These are phyloP conservation scores for Leccinum longicurvipes DNA, from an alignment of 768 basidiomycete species.

Conservation along the genomic window DNA sequence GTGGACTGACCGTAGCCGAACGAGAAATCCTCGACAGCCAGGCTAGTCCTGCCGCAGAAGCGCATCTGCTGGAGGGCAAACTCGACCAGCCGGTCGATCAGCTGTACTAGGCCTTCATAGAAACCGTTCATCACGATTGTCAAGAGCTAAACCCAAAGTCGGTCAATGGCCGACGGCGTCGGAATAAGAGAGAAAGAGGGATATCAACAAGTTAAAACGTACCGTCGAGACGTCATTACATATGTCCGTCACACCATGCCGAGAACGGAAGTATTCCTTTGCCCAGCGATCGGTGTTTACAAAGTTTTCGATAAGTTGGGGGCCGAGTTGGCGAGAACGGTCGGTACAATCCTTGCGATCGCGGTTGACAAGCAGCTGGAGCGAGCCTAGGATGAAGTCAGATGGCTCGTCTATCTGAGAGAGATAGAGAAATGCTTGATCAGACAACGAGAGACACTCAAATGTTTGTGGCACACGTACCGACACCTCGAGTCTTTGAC, in stretches of 20 bases:
- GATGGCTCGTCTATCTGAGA: conserved; percentile 24
- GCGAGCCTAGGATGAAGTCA: conserved; percentile 22
- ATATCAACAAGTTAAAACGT: neutral
- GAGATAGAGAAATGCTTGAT: neutral
- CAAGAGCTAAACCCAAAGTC: conserved; percentile 17
- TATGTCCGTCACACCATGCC: conserved; percentile 9
- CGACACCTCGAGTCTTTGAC: conserved; percentile 23
- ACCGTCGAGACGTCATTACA: conserved; percentile 22
- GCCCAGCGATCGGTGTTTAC: conserved; percentile 26
- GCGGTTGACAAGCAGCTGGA: conserved; percentile 31
- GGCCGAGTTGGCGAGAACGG: conserved; percentile 22
- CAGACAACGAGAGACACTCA: neutral
- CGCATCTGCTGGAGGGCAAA: conserved; percentile 26
- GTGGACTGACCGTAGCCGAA: conserved; percentile 28
- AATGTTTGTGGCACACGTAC: conserved; percentile 6
- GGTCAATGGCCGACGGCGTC: neutral
- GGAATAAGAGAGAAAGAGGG: neutral
- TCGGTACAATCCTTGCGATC: conserved; percentile 10
- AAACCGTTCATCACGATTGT: conserved; percentile 30
- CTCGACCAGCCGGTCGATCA: conserved; percentile 26
- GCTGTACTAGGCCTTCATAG: conserved; percentile 28
- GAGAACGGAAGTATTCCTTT: conserved; percentile 27
- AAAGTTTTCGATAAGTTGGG: conserved; percentile 32
- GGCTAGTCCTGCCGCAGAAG: conserved; percentile 10
- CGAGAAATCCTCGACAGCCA: conserved; percentile 26